Conservation (phyloP, 305 asterid genomes). For the Withania somnifera region DNA sequence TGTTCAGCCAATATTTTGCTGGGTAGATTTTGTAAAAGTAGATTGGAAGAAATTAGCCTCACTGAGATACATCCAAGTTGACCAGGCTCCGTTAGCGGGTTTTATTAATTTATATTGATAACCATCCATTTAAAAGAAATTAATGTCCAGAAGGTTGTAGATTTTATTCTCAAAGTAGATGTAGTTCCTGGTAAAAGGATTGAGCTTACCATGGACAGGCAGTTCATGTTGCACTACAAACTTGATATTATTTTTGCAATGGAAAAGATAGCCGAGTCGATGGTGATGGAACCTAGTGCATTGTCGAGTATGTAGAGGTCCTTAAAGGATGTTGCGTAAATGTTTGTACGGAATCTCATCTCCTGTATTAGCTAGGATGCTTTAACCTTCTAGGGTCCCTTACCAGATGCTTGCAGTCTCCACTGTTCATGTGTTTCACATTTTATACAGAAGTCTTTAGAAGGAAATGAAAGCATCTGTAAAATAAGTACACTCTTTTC, state of each 20-base stretch:
- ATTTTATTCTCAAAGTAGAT: not conserved
- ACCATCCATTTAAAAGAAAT: not conserved
- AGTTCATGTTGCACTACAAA: not conserved
- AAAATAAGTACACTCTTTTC: not conserved
- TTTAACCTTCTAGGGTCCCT: not conserved
- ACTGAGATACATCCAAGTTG: not conserved
- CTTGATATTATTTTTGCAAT: not conserved
- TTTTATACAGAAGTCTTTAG: not conserved
- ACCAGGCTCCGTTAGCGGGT: not conserved
- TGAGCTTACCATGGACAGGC: not conserved
- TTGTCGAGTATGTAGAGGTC: not conserved
- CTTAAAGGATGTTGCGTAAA: not conserved
- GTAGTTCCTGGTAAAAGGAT: not conserved
- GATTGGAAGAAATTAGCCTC: not conserved
- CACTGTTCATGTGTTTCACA: not conserved
- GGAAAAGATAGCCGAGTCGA: not conserved
- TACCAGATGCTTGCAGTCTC: not conserved
- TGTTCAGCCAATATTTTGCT: not conserved
- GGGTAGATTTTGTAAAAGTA: not conserved
- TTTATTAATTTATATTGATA: not conserved
- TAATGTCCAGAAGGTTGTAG: not conserved
- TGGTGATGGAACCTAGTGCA: not conserved
- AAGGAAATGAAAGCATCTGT: not conserved
- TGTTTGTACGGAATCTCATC: not conserved
- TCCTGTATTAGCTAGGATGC: not conserved